These are phyloP conservation scores for Simmondsia chinensis DNA, from an alignment of 148 eudicot species.

Conservation along the genomic window DNA sequence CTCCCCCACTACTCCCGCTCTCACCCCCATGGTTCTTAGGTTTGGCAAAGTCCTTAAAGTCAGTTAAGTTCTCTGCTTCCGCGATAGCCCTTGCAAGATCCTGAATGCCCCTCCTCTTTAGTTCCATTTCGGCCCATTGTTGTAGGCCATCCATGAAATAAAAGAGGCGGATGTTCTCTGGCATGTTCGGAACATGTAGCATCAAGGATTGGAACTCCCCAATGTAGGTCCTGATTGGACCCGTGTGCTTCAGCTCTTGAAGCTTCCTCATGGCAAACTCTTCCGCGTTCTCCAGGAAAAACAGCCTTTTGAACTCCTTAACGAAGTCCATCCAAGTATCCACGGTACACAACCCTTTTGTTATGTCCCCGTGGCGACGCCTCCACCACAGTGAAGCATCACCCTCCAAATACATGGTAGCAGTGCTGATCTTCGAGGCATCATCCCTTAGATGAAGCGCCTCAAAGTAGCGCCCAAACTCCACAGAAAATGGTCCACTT, in stretches of 20 bases:
- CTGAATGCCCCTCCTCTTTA: not conserved
- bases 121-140: not conserved
- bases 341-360: not conserved
- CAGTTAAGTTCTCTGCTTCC: not conserved
- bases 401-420: too few species aligned
- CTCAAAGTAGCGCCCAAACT: too few species aligned
- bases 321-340: constrained; percentile 1
- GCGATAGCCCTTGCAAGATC: not conserved
- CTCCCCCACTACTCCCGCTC: too few species aligned
- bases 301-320: not conserved
- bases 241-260: not conserved
- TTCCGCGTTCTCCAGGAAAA: not conserved
- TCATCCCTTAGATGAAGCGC: too few species aligned
- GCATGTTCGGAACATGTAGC: not conserved
- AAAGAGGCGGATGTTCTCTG: not conserved
- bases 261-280: constrained; percentile 1
- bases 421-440: too few species aligned
- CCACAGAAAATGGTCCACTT: too few species aligned
- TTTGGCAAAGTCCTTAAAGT: too few species aligned
- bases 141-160: constrained; percentile 4
- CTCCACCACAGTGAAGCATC: too few species aligned
- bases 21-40: too few species aligned
- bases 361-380: not conserved
- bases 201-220: not conserved
- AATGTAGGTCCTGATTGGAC: not conserved